phyloP scores from a whole-genome alignment of 2,329 filamentous ascomycete species.

The Trichophyton equinum region DNA sequence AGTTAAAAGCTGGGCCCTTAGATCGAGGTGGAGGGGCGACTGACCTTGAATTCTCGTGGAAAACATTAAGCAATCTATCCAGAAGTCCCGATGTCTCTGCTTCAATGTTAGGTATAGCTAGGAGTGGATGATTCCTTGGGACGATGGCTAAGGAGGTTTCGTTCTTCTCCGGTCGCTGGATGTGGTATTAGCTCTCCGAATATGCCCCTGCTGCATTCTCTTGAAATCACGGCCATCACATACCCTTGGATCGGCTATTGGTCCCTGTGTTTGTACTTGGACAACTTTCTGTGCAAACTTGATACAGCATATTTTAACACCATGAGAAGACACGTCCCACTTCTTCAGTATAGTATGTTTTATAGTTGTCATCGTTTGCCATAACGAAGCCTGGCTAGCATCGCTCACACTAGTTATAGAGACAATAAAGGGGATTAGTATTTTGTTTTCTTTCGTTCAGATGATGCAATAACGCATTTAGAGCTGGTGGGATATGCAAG shows the following conservation, averaged over 20 bases:
- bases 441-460: background rate
- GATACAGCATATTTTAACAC: conserved; percentile 84
- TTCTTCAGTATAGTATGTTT: conserved; percentile 78
- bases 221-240: conserved; percentile 21
- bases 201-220: background rate
- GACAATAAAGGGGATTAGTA: background rate
- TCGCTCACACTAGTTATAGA: conserved; percentile 59
- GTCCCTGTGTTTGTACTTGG: conserved; percentile 76
- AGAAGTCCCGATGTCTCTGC: conserved; percentile 84
- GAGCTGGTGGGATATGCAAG: conserved; percentile 12
- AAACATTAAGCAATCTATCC: conserved; percentile 70
- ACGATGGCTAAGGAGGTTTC: conserved; percentile 83
- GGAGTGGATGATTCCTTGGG: conserved; percentile 65
- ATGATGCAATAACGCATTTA: background rate
- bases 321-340: conserved; percentile 68
- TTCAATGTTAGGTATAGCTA: conserved; percentile 70
- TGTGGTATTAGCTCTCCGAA: conserved; percentile 16
- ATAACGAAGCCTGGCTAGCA: conserved; percentile 64
- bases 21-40: conserved; percentile 20
- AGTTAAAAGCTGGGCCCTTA: background rate
- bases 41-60: conserved; percentile 79
- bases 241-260: conserved; percentile 72
- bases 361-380: conserved; percentile 78
- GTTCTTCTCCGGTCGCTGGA: conserved; percentile 57
- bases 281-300: conserved; percentile 95